Conservation (phyloP, 352 stramenopile genomes). For the Phytophthora pinifolia region DNA sequence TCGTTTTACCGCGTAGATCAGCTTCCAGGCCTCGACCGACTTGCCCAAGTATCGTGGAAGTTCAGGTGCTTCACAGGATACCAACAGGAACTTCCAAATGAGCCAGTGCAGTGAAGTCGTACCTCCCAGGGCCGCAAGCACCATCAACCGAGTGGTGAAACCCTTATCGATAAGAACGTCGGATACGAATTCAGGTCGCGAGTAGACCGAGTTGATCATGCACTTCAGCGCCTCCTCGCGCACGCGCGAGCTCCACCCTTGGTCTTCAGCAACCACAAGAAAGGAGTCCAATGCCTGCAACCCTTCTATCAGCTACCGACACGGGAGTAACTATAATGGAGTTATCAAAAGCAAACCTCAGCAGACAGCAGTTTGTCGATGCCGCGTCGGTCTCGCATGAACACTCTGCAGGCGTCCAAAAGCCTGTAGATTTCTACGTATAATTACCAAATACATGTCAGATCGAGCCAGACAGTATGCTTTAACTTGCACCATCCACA, state of each 20-base stretch:
- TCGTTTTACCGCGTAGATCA: constrained; percentile 38
- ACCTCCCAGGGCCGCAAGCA: constrained; percentile 23
- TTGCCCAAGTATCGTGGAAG: constrained; percentile 29
- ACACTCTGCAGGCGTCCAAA: constrained; percentile 46
- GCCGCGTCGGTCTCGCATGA: constrained; percentile 67
- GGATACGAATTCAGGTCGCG: constrained; percentile 52
- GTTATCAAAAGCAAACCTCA: constrained; percentile 27
- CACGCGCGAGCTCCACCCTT: constrained; percentile 11
- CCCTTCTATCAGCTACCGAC: not conserved
- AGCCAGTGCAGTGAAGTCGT: constrained; percentile 48
- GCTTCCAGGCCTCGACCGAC: constrained; percentile 41
- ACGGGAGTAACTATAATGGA: not conserved
- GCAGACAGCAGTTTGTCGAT: constrained; percentile 54
- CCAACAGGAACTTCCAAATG: constrained; percentile 60
- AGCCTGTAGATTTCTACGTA: constrained; percentile 21
- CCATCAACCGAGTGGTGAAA: constrained; percentile 31
- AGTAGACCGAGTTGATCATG: constrained; percentile 68
- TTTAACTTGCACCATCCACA: not conserved
- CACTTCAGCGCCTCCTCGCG: constrained; percentile 69
- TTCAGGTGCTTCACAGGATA: constrained; percentile 44
- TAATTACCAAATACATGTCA: not conserved
- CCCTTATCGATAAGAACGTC: constrained; percentile 26
- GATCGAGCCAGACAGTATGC: not conserved
- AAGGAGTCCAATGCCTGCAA: constrained; percentile 42
- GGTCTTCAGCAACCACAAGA: constrained; percentile 25